Evolutionary conservation across 257 asterid genomes (phyloP).

Genomic region (Euphrasia confusa): DNA sequence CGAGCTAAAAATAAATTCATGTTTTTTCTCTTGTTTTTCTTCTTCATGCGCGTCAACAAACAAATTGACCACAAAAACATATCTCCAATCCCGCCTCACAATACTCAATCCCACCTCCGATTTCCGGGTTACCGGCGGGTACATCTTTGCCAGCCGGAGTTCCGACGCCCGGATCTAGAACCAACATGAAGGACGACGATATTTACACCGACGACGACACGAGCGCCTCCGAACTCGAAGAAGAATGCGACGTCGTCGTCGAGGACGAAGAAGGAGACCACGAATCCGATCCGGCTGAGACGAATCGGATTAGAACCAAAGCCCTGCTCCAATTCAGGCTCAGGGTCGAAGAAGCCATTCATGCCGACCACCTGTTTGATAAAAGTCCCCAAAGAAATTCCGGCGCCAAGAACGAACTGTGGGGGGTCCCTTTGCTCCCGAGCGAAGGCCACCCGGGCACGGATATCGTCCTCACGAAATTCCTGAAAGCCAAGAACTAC

Average conservation of each 20-base stretch:
- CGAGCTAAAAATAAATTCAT: not conserved
- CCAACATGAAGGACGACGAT: constrained; percentile 32
- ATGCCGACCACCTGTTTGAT: constrained; percentile 35
- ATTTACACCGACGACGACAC: constrained; percentile 8
- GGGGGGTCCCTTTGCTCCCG: constrained; percentile 78
- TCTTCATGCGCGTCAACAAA: not conserved
- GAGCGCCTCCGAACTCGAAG: constrained; percentile 22
- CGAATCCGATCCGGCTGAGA: constrained; percentile 25
- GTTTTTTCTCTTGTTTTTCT: constrained; percentile 16
- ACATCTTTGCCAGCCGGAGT: constrained; percentile 20
- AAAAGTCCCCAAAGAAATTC: constrained; percentile 18
- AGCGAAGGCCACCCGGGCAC: constrained; percentile 41
- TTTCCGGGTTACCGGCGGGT: no score
- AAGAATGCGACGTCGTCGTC: not conserved
- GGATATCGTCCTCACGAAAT: constrained; percentile 51
- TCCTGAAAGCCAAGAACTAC: constrained; percentile 54
- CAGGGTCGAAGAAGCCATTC: constrained; percentile 60
- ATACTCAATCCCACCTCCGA: no score
- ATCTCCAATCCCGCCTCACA: no score
- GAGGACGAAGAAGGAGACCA: constrained; percentile 18
- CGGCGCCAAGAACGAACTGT: constrained; percentile 24
- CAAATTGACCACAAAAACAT: not conserved
- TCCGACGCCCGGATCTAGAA: constrained; percentile 21
- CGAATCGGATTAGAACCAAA: constrained; percentile 24
- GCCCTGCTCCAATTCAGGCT: constrained; percentile 49